Evolutionary conservation across 139 green algal genomes (phyloP).

Genomic region (Picochlorum costavermella): DNA sequence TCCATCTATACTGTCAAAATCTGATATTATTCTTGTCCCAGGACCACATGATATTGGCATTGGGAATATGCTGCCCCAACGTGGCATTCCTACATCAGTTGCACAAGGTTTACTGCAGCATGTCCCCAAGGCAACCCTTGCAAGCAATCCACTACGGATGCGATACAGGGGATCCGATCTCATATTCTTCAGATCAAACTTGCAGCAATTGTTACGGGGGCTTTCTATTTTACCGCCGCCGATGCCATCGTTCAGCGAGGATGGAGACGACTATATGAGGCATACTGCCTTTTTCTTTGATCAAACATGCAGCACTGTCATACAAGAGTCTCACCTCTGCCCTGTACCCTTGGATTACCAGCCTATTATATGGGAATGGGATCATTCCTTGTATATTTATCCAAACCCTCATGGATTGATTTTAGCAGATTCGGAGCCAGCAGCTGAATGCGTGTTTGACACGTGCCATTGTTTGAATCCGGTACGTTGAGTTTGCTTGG

Average conservation of each 20-base stretch:
- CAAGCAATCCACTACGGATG: constrained; percentile 70
- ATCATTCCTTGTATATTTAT: constrained; percentile 78
- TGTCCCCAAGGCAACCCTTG: constrained; percentile 56
- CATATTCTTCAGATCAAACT: constrained; percentile 61
- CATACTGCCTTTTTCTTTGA: constrained; percentile 19
- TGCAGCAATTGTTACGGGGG: constrained; percentile 50
- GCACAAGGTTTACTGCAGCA: constrained; percentile 34
- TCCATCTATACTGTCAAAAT: constrained; percentile 44
- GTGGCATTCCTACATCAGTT: constrained; percentile 51
- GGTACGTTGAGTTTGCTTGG: constrained; percentile 15
- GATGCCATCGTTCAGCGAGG: constrained; percentile 5
- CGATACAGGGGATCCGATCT: constrained; percentile 51
- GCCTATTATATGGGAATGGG: constrained; percentile 52
- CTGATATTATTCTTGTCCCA: constrained; percentile 74
- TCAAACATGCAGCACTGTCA: constrained; percentile 68
- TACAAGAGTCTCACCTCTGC: constrained; percentile 86
- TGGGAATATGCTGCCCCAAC: constrained; percentile 54
- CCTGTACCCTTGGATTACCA: constrained; percentile 76
- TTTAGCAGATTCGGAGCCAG: constrained; percentile 54
- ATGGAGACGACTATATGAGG: background rate
- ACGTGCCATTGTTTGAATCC: constrained; percentile 67
- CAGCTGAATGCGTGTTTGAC: constrained; percentile 39
- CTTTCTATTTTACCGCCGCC: constrained; percentile 44
- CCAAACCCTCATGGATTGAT: constrained; percentile 72
- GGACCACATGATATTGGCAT: constrained; percentile 68